Percentiles rank a stretch among this genome's conserved stretches.
Evolutionary conservation across 2,329 filamentous ascomycete genomes (phyloP).

Genomic region (Cytospora mali): DNA sequence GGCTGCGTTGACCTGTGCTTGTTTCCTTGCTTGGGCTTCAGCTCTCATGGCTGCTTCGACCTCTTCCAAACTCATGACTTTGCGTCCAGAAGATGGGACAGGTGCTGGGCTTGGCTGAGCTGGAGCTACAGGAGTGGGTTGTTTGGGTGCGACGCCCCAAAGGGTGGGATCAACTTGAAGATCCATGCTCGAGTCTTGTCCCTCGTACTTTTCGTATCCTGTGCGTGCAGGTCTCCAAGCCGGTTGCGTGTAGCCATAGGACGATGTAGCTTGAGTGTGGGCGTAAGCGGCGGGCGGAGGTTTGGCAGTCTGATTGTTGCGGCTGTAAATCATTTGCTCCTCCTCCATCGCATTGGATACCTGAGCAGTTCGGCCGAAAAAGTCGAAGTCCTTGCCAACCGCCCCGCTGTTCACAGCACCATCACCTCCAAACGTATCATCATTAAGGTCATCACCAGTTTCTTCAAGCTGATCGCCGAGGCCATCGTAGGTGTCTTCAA

Average conservation of each 20-base stretch:
- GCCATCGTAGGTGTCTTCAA: slow-evolving; percentile 97
- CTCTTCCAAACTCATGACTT: slow-evolving; percentile 95
- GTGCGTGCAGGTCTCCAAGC: slow-evolving; percentile 66
- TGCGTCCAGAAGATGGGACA: slow-evolving; percentile 54
- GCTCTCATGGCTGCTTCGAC: slow-evolving; percentile 89
- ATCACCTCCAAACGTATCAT: slow-evolving; percentile 81
- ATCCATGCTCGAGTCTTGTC: slow-evolving; percentile 82
- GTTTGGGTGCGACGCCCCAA: slow-evolving; percentile 77
- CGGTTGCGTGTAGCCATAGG: slow-evolving; percentile 45
- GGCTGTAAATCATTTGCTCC: slow-evolving; percentile 82
- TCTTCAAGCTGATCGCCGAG: slow-evolving; percentile 90
- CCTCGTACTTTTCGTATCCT: slow-evolving; percentile 90
- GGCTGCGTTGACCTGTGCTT: slow-evolving; percentile 39
- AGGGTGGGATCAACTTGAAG: slow-evolving; percentile 91
- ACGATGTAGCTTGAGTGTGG: slow-evolving; percentile 35
- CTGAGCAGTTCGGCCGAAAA: slow-evolving; percentile 89
- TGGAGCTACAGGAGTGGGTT: slow-evolving; percentile 39
- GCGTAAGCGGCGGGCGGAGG: slow-evolving; percentile 38
- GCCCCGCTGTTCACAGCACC: slow-evolving; percentile 46
- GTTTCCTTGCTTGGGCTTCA: slow-evolving; percentile 58
- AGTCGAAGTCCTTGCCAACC: slow-evolving; percentile 94
- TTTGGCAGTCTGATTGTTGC: slow-evolving; percentile 66
- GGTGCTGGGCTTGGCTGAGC: slow-evolving; percentile 35
- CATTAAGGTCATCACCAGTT: slow-evolving; percentile 91
- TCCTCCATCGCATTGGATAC: slow-evolving; percentile 85